Percentiles rank a stretch among this genome's conserved stretches.
phyloP scores from a whole-genome alignment of 2,329 filamentous ascomycete genomes.

The Sarocladium strictum region DNA sequence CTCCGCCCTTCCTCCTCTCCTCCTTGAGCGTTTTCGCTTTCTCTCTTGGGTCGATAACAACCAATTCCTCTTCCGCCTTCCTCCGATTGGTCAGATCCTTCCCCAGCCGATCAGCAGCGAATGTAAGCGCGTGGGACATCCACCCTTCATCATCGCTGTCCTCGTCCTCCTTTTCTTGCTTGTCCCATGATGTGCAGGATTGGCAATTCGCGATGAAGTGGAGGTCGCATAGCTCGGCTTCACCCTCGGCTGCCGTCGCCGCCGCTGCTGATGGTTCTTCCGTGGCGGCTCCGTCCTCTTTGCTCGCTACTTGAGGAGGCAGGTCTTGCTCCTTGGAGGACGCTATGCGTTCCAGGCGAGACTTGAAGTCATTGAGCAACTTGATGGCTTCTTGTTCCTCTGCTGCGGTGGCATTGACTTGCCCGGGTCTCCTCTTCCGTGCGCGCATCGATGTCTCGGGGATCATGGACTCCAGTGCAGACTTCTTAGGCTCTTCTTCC shows the following conservation, averaged over 20 bases:
- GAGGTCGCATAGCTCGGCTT: constrained; percentile 77
- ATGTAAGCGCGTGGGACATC: constrained; percentile 81
- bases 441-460: constrained; percentile 59
- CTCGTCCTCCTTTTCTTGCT: constrained; percentile 48
- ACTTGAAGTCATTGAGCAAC: constrained; percentile 72
- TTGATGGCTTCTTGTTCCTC: constrained; percentile 62
- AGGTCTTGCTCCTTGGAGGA: constrained; percentile 34
- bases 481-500: constrained; percentile 42
- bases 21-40: constrained; percentile 68
- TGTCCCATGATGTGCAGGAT: constrained; percentile 82
- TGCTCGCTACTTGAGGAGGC: constrained; percentile 32
- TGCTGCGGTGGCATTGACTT: constrained; percentile 40
- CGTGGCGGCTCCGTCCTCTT: constrained; percentile 15
- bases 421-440: constrained; percentile 61
- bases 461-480: constrained; percentile 67
- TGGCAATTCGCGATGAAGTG: constrained; percentile 96
- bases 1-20: constrained; percentile 53
- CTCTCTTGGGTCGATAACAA: constrained; percentile 89
- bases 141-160: constrained; percentile 65
- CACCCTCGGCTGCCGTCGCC: constrained; percentile 44
- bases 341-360: constrained; percentile 59
- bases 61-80: constrained; percentile 83
- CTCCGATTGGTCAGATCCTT: constrained; percentile 88
- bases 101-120: constrained; percentile 82
- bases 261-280: constrained; percentile 19